Conservation (phyloP, 2,329 filamentous ascomycete species). For the Emericellopsis cladophorae region DNA sequence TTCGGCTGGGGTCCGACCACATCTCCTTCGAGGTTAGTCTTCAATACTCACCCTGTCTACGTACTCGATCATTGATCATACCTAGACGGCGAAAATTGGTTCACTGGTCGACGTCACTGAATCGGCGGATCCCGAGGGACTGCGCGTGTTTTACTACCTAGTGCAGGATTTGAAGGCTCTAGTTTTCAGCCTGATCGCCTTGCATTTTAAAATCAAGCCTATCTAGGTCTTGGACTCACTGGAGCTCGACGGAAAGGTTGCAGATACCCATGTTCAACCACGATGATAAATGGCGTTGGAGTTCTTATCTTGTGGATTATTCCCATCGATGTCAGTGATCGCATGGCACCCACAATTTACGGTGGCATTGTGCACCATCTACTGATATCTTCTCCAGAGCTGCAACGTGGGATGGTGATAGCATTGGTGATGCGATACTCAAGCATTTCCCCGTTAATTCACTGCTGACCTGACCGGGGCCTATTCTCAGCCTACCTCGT, state of each 20-base stretch:
- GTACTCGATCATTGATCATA: background rate
- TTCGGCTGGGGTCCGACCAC: slow-evolving; percentile 84
- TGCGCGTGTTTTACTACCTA: slow-evolving; percentile 96
- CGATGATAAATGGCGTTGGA: no score
- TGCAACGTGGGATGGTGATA: no score
- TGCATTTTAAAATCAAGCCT: slow-evolving; percentile 94
- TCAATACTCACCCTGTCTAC: background rate
- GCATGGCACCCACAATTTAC: no score
- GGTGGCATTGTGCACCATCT: no score
- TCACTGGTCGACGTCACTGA: slow-evolving; percentile 95
- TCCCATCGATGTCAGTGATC: no score
- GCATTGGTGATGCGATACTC: no score
- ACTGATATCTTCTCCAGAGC: no score
- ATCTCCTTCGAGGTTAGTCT: slow-evolving; percentile 83
- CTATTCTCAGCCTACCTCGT: no score
- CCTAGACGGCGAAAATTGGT: slow-evolving; percentile 91
- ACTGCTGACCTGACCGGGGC: no score
- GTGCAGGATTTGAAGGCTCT: slow-evolving; percentile 95
- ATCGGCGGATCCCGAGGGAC: slow-evolving; percentile 86
- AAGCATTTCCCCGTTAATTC: no score
- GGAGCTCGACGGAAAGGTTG: background rate
- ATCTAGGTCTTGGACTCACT: slow-evolving; percentile 31
- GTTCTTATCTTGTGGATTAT: no score
- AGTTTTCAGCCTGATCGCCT: slow-evolving; percentile 87
- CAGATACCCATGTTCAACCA: background rate